Evolutionary conservation across 2,329 filamentous ascomycete genomes (phyloP).

Genomic region (Ophiocordyceps camponoti-floridani): DNA sequence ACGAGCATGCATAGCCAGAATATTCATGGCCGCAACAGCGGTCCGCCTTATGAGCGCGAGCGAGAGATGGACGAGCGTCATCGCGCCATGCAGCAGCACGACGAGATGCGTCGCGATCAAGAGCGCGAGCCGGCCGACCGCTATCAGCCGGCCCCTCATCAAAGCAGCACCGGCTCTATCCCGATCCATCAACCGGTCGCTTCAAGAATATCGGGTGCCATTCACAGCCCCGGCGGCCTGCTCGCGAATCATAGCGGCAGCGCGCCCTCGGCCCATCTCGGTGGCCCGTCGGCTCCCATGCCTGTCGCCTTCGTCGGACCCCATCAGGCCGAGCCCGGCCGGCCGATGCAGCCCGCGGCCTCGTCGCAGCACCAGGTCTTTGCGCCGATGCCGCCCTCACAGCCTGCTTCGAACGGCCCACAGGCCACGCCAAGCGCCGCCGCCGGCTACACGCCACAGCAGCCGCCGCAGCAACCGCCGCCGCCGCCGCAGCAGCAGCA

Average conservation of each 20-base stretch:
- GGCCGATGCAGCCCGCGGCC: constrained; percentile 28
- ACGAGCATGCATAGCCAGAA: constrained; percentile 28
- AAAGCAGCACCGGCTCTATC: constrained; percentile 74
- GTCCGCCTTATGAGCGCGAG: constrained; percentile 27
- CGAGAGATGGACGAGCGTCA: constrained; percentile 30
- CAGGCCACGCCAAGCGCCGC: constrained; percentile 42
- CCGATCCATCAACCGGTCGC: constrained; percentile 91
- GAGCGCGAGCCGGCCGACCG: constrained; percentile 50
- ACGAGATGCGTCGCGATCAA: constrained; percentile 29
- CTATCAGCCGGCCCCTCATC: constrained; percentile 53
- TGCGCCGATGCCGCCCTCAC: constrained; percentile 30
- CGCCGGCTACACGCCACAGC: constrained; percentile 15
- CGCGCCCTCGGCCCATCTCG: constrained; percentile 31
- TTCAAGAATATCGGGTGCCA: constrained; percentile 58
- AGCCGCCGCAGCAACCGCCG: background rate
- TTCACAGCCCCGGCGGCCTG: constrained; percentile 83
- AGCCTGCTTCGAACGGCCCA: constrained; percentile 30
- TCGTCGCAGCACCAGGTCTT: constrained; percentile 38
- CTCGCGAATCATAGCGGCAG: constrained; percentile 55
- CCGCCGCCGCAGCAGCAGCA: background rate
- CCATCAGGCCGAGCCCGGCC: constrained; percentile 31
- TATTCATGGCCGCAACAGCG: constrained; percentile 20
- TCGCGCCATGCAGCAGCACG: constrained; percentile 26
- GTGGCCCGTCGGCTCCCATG: constrained; percentile 31
- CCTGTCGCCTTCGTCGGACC: constrained; percentile 34